Base-by-base conservation (phyloP, 345 rosid species). In the Corchorus olitorius region DNA sequence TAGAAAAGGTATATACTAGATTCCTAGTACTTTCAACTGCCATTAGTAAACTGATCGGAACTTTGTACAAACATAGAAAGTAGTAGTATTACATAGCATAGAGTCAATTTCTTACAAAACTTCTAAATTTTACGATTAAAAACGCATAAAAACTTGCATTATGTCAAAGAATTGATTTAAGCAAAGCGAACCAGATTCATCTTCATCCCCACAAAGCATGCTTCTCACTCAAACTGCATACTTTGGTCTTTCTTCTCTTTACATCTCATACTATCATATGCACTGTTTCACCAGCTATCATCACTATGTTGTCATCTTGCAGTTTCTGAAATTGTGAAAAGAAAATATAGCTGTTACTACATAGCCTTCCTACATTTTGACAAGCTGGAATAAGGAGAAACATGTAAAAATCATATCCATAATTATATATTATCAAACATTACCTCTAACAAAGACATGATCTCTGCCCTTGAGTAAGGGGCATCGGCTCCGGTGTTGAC, bases 291-390 rank as follows among this genome's bases (percentile, higher is more conserved):
- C 87, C 93, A 49, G 86, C 90, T 69, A 96, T 88, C 98, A 93
- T 93, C 85, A 96, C 89, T 83, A 87, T 90, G 83, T 96, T 96
- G 80, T 92, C 97, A 71, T 91, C 94, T 81, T 96, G 95, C 77
- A 96, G 85, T 87, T 86, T 94, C 99, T 96, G 92, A 70, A 65
- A 81, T 50, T 70, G 75, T 75, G 20, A 75, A 13, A 73, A 3
- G 5, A 64, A 45, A 71, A 16, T 27, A 3, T 22, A 54, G 22
- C 20, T 15, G 9, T 78, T 63, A 76, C 35, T 56, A 61, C 50
- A 73, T 49, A 59, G 62, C 12, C 16, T 64, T 58, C 27, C 60
- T 1, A 58, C 16, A 33, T 48, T 39, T 0, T 52, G 48, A 65
- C 48, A 71, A 22, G 43, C 16, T 71, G 70, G 60, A 73, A 76